These are phyloP conservation scores for Dictyostelium discoideum DNA, from an alignment of 78 protist genomes.

Conservation along the genomic window dicty_2.7 NC_007088.5:4773001-4773500, in stretches of 20 bases:
- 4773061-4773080: conserved; percentile 18
- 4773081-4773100: not conserved
- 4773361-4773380: conserved; percentile 64
- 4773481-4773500: not conserved
- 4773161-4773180: conserved; percentile 18
- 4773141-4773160: conserved; percentile 12
- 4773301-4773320: conserved; percentile 60
- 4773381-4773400: conserved; percentile 62
- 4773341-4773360: conserved; percentile 24
- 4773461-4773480: not conserved
- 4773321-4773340: conserved; percentile 50
- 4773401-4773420: conserved; percentile 19
- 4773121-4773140: not conserved
- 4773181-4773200: conserved; percentile 28
- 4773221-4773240: conserved; percentile 32
- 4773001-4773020: not conserved
- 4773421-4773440: conserved; percentile 59
- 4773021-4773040: not conserved
- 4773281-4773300: conserved; percentile 50
- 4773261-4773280: conserved; percentile 46
- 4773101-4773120: not conserved
- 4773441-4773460: conserved; percentile 9
- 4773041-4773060: not conserved
- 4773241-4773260: conserved; percentile 14
- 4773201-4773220: not conserved